Base-by-base conservation (phyloP, 768 basidiomycete genomes). In the Psilocybe subaeruginosa region DNA sequence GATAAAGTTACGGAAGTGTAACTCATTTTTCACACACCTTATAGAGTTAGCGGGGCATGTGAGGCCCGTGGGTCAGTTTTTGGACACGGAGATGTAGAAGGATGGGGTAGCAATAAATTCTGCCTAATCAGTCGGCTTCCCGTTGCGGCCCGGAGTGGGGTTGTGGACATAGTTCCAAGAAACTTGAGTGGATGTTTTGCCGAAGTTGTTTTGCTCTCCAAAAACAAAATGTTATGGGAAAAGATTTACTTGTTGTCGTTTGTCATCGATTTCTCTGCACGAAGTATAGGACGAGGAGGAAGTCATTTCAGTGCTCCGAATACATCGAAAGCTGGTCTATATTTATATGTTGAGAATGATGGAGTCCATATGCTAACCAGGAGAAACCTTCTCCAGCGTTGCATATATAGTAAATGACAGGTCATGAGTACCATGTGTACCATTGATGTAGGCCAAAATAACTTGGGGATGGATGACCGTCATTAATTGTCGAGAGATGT, bases 111-210 rank as follows among this genome's bases (percentile, higher is more conserved):
- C 33, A 37, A 54, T 9, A 31, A 54, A 46, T 41, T n/a, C 33
- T 43, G 31, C 46, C 53, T 48, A 35, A 54, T 60, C 59, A 48
- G 35, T 49, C 54, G 41, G 48, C 35, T 30, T 48, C 31, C 59
- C 59, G 59, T 53, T 17, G 35, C 59, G 59, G 59, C 45, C 59
- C 59, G 59, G 59, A 8, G 46, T 47, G 59, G 59, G 47, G 53
- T 43, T 14, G 54, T 29, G 29, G 39, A 14, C 12, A 8, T 14
- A 53, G 31, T 53, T 14, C n/a, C 7, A 53, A 53, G 51, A n/a
- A 17, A 4, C 41, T 11, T 12, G 41, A 16, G 14, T 16, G 14
- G 2, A 1, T 43, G 41, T 43, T 43, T 43, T 43, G 4, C 41
- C 41, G 41, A 43, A 12, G 14, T 43, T 43, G 8, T 43, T 43